phyloP scores from a whole-genome alignment of 345 rosid species.

The Zanthoxylum bungeanum region DNA sequence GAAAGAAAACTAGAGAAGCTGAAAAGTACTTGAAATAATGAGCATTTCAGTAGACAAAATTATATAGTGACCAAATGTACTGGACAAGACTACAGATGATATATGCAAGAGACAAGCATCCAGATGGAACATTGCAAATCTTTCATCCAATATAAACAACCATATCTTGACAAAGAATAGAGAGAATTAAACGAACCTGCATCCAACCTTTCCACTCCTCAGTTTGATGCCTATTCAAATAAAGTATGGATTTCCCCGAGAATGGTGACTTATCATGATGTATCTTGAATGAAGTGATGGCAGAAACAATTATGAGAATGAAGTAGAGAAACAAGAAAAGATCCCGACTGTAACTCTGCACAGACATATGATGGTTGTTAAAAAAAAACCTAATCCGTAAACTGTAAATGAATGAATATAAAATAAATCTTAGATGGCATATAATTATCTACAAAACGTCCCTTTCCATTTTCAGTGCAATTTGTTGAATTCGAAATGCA shows the following conservation, averaged over 20 bases:
- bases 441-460: neutral
- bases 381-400: constrained; percentile 19
- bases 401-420: neutral
- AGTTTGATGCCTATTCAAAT: constrained; percentile 97
- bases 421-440: neutral
- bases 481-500: neutral
- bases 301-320: constrained; percentile 96
- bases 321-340: constrained; percentile 85
- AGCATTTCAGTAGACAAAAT: neutral
- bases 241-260: constrained; percentile 83
- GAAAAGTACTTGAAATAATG: neutral
- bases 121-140: neutral
- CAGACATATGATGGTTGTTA: constrained; percentile 21
- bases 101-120: neutral
- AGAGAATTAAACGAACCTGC: constrained; percentile 57
- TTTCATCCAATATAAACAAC: neutral
- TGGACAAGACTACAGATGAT: neutral
- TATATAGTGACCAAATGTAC: neutral
- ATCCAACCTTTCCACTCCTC: constrained; percentile 99
- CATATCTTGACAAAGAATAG: neutral
- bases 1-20: neutral
- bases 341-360: constrained; percentile 90
- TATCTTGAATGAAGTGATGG: constrained; percentile 81
- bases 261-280: constrained; percentile 87
- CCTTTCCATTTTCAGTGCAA: neutral